Base-by-base conservation (phyloP, 2,329 filamentous ascomycete species). In the Dothideomycetes sp. region DNA sequence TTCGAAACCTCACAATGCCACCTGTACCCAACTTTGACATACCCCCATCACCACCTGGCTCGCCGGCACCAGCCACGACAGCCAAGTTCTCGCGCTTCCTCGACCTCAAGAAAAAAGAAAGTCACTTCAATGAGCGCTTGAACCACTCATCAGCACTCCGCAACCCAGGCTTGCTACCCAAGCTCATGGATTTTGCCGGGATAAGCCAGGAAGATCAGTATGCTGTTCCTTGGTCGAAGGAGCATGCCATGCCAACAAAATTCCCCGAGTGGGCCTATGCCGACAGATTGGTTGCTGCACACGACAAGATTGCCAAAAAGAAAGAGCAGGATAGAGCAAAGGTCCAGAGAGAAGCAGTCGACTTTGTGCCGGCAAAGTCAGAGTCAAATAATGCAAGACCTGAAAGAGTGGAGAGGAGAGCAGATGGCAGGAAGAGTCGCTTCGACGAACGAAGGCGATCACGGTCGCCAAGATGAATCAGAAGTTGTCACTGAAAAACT, bases 91-190 rank as follows among this genome's bases (percentile, higher is more conserved):
- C 76, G 47, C 76, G 78, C 45, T 89, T 91, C 49, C 71, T 89
- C 1, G 69, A 76, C 32, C 70, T 89, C n/a, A 91, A 91, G 64
- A 78, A 76, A 53, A 76, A 80, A 47, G 80, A 80, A 4, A 69
- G 79, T 12, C 84, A 91, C 61, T 89, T 89, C 68, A 88, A 91
- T 58, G 69, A 77, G 51, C 79, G 82, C 46, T 66, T 91, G 7
- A 74, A 81, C 24, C 70, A 71, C 43, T 82, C 80, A 0, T 63
- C 73, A 1, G 76, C 81, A 6, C 64, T 88, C 44, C 74, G 75
- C 37, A 89, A 89, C 54, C 84, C 84, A 2, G 74, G 73, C 29
- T 64, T 88, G 39, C 74, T 78, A 60, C 76, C 82, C 47, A 86
- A 84, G 61, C 67, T 89, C 41, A 70, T 86, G 64, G 70, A 68